Conservation (phyloP, 306 rosid species). For the Amphicarpaea edgeworthii region DNA sequence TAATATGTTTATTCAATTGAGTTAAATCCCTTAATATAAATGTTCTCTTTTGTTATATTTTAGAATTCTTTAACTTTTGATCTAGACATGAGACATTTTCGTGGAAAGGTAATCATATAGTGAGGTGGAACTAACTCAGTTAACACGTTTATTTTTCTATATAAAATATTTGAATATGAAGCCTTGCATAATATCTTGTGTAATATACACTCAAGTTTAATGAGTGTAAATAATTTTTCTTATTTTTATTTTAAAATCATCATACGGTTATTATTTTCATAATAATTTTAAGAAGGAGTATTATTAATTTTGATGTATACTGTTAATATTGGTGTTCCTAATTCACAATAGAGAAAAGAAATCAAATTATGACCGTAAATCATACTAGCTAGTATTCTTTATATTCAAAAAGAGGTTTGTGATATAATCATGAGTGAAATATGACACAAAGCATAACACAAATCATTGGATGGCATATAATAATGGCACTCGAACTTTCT, state of each 20-base stretch:
- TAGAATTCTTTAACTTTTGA: not conserved
- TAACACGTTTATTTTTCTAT: not conserved
- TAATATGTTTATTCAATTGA: no score
- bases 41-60: no score
- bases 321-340: slow-evolving; percentile 38
- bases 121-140: not conserved
- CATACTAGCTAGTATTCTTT: no score
- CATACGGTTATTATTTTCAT: not conserved
- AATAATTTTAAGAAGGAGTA: not conserved
- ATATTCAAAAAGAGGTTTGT: slow-evolving; percentile 44
- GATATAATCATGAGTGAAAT: slow-evolving; percentile 52
- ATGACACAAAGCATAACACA: slow-evolving; percentile 52
- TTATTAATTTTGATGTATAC: not conserved
- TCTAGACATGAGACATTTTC: not conserved
- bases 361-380: slow-evolving; percentile 7
- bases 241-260: not conserved
- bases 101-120: not conserved
- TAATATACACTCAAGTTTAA: no score
- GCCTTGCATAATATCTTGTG: not conserved
- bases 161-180: no score
- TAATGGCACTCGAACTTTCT: slow-evolving; percentile 60
- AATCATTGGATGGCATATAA: slow-evolving; percentile 66
- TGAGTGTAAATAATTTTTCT: not conserved
- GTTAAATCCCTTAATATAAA: no score
- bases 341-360: slow-evolving; percentile 13